Evolutionary conservation across 345 rosid genomes (phyloP).

Genomic region (Excoecaria cochinchinensis): DNA sequence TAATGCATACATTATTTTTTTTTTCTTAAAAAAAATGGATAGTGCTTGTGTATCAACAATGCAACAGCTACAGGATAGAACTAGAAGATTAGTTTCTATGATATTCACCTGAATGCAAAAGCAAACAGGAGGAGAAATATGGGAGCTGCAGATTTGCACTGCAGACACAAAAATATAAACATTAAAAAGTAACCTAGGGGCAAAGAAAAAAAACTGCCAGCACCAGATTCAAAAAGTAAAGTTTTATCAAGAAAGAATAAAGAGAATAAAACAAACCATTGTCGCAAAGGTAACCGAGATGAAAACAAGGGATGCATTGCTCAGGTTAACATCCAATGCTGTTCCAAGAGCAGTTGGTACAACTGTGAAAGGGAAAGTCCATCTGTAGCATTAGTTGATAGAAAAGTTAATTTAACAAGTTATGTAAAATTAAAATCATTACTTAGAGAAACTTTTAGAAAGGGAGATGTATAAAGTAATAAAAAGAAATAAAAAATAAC

Average conservation of each 20-base stretch:
- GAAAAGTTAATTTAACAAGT: constrained; percentile 48
- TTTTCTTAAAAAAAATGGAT: neutral
- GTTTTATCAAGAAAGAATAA: neutral
- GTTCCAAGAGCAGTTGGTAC: constrained; percentile 98
- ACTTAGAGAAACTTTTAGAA: neutral
- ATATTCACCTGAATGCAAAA: constrained; percentile 92
- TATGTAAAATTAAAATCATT: constrained; percentile 13
- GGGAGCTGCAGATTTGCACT: constrained; percentile 99
- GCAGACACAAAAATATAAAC: constrained; percentile 28
- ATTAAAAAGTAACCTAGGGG: constrained; percentile 17
- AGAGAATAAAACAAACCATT: constrained; percentile 62
- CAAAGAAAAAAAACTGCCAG: constrained; percentile 1
- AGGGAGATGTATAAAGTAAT: neutral
- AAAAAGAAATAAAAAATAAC: neutral
- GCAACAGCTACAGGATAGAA: constrained; percentile 6
- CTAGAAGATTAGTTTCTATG: constrained; percentile 6
- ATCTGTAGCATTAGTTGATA: constrained; percentile 78
- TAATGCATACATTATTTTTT: too few relatives aligned
- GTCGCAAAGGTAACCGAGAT: constrained; percentile 99
- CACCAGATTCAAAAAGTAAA: constrained; percentile 10
- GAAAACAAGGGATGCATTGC: constrained; percentile 96
- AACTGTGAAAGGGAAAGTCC: constrained; percentile 93
- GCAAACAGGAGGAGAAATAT: constrained; percentile 96
- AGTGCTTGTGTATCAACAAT: neutral
- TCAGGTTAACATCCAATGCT: constrained; percentile 93